phyloP scores from a whole-genome alignment of 257 asterid genomes.

The Leonotis leonurus region DNA sequence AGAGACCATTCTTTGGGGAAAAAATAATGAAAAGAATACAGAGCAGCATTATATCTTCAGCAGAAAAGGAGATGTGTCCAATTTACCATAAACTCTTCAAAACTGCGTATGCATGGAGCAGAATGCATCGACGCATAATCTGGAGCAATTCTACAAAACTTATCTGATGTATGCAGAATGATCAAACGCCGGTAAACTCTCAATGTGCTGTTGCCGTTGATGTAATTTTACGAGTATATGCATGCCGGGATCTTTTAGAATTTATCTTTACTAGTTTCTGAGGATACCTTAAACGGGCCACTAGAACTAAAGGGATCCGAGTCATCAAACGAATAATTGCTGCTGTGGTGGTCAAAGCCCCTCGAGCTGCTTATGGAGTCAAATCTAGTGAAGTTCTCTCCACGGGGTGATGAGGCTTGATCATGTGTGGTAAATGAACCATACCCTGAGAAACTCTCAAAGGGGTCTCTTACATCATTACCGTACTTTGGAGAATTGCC shows the following conservation, averaged over 20 bases:
- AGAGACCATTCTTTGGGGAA: neutral
- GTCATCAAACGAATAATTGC: constrained; percentile 74
- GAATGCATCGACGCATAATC: neutral
- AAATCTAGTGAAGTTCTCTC: constrained; percentile 59
- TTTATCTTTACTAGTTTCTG: constrained; percentile 42
- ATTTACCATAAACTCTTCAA: constrained; percentile 4
- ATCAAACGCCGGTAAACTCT: neutral
- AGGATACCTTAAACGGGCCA: constrained; percentile 86
- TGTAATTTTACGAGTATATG: neutral
- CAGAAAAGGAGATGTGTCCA: neutral
- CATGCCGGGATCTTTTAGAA: constrained; percentile 29
- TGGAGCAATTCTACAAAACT: neutral
- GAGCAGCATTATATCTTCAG: neutral
- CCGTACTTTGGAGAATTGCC: constrained; percentile 60
- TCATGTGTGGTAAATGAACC: constrained; percentile 66
- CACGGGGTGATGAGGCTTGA: constrained; percentile 43
- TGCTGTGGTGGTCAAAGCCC: constrained; percentile 55
- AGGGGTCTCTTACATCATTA: constrained; percentile 52
- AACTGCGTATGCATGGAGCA: constrained; percentile 12
- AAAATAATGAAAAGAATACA: neutral
- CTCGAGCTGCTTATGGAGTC: constrained; percentile 72
- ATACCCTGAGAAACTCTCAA: constrained; percentile 66
- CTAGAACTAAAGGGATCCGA: constrained; percentile 81
- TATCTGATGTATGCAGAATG: neutral
- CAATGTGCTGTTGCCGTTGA: neutral